Evolutionary conservation across 345 rosid species (phyloP).

Genomic region (Sisymbrium irio): DNA sequence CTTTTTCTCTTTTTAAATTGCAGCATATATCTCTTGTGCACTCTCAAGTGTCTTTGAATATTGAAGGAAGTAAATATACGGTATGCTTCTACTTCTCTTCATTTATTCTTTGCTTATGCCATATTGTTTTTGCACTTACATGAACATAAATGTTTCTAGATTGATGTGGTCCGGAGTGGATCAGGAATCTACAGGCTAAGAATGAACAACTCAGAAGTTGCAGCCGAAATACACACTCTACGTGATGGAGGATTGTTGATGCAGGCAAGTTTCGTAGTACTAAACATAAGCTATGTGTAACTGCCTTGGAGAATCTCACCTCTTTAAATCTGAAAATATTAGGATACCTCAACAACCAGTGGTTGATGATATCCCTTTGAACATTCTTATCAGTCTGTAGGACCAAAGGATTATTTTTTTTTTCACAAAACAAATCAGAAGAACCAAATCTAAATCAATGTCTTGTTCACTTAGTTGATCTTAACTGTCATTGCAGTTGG

Average conservation of each 20-base stretch:
- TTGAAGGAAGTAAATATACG: slow-evolving; percentile 94
- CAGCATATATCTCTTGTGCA: slow-evolving; percentile 96
- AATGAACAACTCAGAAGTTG: slow-evolving; percentile 84
- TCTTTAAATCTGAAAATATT: slow-evolving; percentile 65
- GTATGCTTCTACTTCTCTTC: slow-evolving; percentile 37
- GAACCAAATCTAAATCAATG: neutral
- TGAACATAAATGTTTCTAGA: slow-evolving; percentile 41
- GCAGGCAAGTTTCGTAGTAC: slow-evolving; percentile 66
- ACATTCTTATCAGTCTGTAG: slow-evolving; percentile 70
- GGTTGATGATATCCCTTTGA: slow-evolving; percentile 69
- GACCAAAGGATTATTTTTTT: no score
- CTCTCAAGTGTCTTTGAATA: slow-evolving; percentile 91
- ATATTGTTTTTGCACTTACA: neutral
- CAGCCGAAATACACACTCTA: slow-evolving; percentile 91
- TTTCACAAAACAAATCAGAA: neutral
- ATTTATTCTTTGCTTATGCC: neutral
- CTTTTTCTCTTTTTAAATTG: slow-evolving; percentile 26
- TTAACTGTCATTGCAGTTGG: slow-evolving; percentile 52
- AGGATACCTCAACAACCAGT: slow-evolving; percentile 63
- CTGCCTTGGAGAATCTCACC: slow-evolving; percentile 25
- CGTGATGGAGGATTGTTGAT: slow-evolving; percentile 95
- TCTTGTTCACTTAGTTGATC: neutral
- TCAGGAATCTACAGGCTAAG: slow-evolving; percentile 81
- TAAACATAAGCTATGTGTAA: neutral
- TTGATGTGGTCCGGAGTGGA: slow-evolving; percentile 90